Percentiles rank a stretch among this genome's conserved stretches.
Conservation (phyloP, 495 filamentous ascomycete species). For the Hypoxylon fragiforme region DNA sequence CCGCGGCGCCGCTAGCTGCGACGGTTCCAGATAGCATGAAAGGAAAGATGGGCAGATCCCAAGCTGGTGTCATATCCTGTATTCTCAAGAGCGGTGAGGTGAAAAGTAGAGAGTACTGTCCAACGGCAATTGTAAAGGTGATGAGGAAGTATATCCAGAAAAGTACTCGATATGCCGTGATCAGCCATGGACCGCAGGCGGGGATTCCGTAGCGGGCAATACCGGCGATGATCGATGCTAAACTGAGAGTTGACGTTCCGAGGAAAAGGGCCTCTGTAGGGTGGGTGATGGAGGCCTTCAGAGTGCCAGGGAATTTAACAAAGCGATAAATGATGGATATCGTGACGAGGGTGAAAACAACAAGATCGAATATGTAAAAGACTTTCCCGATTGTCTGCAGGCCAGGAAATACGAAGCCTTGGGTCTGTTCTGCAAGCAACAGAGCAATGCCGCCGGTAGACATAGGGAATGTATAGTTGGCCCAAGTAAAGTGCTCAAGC, state of each 20-base stretch:
- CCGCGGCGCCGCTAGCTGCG: constrained; percentile 45
- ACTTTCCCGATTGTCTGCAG: constrained; percentile 61
- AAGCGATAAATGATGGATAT: constrained; percentile 60
- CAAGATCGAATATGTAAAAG: constrained; percentile 65
- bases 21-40: constrained; percentile 57
- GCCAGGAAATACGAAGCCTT: constrained; percentile 55
- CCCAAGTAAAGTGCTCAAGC: constrained; percentile 71
- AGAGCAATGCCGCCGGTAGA: constrained; percentile 67
- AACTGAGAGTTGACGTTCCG: constrained; percentile 66
- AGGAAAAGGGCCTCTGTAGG: constrained; percentile 69
- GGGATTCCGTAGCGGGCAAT: constrained; percentile 62
- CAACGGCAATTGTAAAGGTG: constrained; percentile 48
- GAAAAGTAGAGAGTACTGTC: constrained; percentile 58
- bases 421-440: constrained; percentile 59
- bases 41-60: constrained; percentile 61
- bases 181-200: constrained; percentile 43
- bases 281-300: constrained; percentile 60
- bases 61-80: constrained; percentile 54
- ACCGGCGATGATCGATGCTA: constrained; percentile 64
- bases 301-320: constrained; percentile 51
- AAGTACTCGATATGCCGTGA: constrained; percentile 43
- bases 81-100: constrained; percentile 42
- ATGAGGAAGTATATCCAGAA: constrained; percentile 59
- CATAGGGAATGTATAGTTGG: constrained; percentile 70
- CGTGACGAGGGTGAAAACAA: constrained; percentile 59